phyloP scores from a whole-genome alignment of 2,329 filamentous ascomycete genomes.

The Emergomyces africanus region DNA sequence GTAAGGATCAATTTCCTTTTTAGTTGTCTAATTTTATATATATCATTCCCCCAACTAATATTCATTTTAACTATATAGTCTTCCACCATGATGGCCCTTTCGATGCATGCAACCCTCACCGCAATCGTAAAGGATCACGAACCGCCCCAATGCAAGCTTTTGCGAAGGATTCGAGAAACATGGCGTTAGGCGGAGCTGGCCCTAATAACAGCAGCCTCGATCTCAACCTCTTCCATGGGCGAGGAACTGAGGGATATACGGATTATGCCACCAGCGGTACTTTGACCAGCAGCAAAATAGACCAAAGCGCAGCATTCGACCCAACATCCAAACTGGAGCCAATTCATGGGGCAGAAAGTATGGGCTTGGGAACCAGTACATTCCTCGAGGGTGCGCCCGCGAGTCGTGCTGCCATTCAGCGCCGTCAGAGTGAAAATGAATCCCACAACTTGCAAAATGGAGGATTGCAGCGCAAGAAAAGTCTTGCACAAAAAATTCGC shows the following conservation, averaged over 20 bases:
- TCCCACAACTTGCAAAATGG: constrained; percentile 29
- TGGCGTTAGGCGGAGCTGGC: constrained; percentile 75
- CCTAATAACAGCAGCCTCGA: constrained; percentile 72
- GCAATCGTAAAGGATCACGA: constrained; percentile 71
- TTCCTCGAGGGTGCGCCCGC: constrained; percentile 92
- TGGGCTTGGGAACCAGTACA: constrained; percentile 84
- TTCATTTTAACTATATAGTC: constrained; percentile 39
- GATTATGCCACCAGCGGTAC: constrained; percentile 50
- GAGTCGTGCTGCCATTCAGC: constrained; percentile 63
- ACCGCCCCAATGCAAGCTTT: constrained; percentile 94
- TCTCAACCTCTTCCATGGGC: constrained; percentile 77
- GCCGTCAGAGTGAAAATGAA: constrained; percentile 57
- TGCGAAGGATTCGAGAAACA: constrained; percentile 83
- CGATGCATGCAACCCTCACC: constrained; percentile 88
- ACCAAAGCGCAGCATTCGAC: constrained; percentile 44
- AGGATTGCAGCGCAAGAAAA: constrained; percentile 81
- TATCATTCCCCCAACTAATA: background rate
- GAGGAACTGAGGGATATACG: constrained; percentile 70
- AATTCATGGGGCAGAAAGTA: constrained; percentile 70
- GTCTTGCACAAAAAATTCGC: constrained; percentile 79
- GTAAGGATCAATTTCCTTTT: constrained; percentile 43
- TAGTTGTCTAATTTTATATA: background rate
- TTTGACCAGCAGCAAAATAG: constrained; percentile 28
- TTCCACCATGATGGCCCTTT: constrained; percentile 98
- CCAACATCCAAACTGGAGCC: constrained; percentile 53